phyloP scores from a whole-genome alignment of 1,284 basidiomycete genomes.

The Mycocalia duriaeana region DNA sequence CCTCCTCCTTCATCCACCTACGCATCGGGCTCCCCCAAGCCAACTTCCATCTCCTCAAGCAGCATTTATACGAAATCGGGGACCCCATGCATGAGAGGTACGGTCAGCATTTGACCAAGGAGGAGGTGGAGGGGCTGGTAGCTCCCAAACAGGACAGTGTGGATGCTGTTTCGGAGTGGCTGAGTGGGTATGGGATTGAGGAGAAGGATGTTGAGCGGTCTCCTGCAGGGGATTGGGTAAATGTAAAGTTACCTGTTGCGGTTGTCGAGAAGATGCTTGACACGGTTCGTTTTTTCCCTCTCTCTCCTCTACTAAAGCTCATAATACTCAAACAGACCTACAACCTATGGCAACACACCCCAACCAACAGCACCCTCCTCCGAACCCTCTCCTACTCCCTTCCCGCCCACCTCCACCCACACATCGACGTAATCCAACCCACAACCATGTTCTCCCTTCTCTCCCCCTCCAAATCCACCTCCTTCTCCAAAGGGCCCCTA shows the following conservation, averaged over 20 bases:
- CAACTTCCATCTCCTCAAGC: conserved; percentile 55
- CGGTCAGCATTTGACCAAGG: conserved; percentile 62
- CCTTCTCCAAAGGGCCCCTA: conserved; percentile 18
- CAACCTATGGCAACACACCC: conserved; percentile 52
- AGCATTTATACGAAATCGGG: conserved; percentile 64
- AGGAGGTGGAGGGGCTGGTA: conserved; percentile 56
- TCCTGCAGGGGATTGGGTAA: conserved; percentile 67
- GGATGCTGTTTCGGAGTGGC: conserved; percentile 55
- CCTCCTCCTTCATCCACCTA: conserved; percentile 48
- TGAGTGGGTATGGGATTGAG: conserved; percentile 50
- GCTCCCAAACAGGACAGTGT: conserved; percentile 53
- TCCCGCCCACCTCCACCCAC: conserved; percentile 53
- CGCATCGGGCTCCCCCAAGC: conserved; percentile 64
- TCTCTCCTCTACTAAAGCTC: background rate
- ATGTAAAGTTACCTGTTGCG: conserved; percentile 50
- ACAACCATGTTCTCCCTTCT: conserved; percentile 67
- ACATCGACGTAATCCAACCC: conserved; percentile 70
- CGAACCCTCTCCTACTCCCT: conserved; percentile 71
- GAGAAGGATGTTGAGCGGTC: conserved; percentile 46
- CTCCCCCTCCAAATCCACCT: conserved; percentile 40
- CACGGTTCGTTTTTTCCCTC: conserved; percentile 42
- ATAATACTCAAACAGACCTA: conserved; percentile 43
- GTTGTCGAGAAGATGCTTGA: conserved; percentile 65
- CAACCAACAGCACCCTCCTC: conserved; percentile 48
- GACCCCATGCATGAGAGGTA: conserved; percentile 59